These are phyloP conservation scores for Phytophthora cryptogea DNA, from an alignment of 352 stramenopile species.

Conservation along the genomic window DNA sequence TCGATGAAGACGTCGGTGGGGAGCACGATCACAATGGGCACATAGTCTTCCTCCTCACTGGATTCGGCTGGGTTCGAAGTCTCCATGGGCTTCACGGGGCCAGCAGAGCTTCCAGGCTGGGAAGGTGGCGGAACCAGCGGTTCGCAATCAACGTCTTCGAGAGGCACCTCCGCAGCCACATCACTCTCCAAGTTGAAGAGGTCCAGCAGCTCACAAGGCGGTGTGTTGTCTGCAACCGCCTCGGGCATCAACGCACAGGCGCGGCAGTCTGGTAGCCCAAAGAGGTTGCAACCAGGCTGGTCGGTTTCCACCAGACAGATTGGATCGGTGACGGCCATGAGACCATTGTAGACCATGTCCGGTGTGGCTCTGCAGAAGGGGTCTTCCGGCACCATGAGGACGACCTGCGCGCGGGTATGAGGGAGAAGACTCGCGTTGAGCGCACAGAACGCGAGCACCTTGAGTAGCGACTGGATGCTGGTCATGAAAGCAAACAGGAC, in stretches of 20 bases:
- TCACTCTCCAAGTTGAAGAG: constrained; percentile 10
- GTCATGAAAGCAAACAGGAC: not conserved
- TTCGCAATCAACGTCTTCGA: constrained; percentile 1
- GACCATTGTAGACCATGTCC: constrained; percentile 10
- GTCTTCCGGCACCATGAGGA: constrained; percentile 7
- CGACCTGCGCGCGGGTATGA: not conserved
- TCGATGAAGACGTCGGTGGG: constrained; percentile 10
- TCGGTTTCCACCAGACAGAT: constrained; percentile 3
- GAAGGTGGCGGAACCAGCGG: constrained; percentile 3
- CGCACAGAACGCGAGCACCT: constrained; percentile 7
- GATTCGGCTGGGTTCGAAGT: not conserved
- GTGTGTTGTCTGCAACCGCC: constrained; percentile 2
- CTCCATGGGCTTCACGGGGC: constrained; percentile 5
- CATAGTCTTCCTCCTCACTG: constrained; percentile 8
- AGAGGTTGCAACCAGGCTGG: constrained; percentile 19
- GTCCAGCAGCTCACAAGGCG: constrained; percentile 7
- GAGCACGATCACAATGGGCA: constrained; percentile 14
- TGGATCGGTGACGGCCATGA: constrained; percentile 15
- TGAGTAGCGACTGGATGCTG: constrained; percentile 4
- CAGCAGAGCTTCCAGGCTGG: not conserved
- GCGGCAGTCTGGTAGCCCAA: constrained; percentile 13
- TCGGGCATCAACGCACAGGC: constrained; percentile 12
- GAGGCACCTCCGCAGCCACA: not conserved
- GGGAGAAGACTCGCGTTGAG: constrained; percentile 4
- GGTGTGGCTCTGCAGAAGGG: constrained; percentile 9